Evolutionary conservation across 805 yeast species (phyloP), one percentile per base, ranked within the genome.

Genomic region (Clavispora asparagi): DNA sequence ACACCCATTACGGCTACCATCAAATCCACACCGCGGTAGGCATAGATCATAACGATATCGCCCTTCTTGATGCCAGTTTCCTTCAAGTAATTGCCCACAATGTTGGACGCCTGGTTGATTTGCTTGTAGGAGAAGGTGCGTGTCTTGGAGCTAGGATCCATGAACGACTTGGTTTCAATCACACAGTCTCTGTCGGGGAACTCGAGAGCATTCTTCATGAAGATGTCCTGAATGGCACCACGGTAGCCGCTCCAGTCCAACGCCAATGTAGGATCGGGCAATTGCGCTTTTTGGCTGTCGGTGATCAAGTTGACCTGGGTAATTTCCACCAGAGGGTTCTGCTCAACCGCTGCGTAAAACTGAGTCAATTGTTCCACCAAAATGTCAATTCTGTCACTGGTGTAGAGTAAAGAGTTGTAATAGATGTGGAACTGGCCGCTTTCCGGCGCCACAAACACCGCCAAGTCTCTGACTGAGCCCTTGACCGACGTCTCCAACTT

Each of bases 1-100:
- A 90, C 96, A 67, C 98, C 99, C 87, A 94, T 84, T 14, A 94
- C 97, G 6, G 98, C 95, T 38, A 95, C 88, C 81, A 94, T 88
- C 51, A 94, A 74, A 63, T 94, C 99, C 7, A 94, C 99, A 57
- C 97, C 97, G 67, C 99, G 82, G 60, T 92, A 88, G 25, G 99
- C 97, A 63, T 94, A 94, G 56, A 95, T 91, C 95, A 91, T 91
- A 14, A 94, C 98, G 14, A 94, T 89, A 64, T 94, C 98, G 46
- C 98, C 99, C 59, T 86, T 76, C 53, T 79, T 73, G 58, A 94
- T 85, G 12, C 98, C 98, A 6, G 84, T 80, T 25, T 77, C 69
- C 47, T 87, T 83, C 57, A 94, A 76, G 60, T 88, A 86, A 67
- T 94, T 92, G 31, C 96, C 98, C 14, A 94, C 91, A 27, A 90